Evolutionary conservation across 1,139 yeast genomes (phyloP).

Genomic region (Magnusiomyces ingens): DNA sequence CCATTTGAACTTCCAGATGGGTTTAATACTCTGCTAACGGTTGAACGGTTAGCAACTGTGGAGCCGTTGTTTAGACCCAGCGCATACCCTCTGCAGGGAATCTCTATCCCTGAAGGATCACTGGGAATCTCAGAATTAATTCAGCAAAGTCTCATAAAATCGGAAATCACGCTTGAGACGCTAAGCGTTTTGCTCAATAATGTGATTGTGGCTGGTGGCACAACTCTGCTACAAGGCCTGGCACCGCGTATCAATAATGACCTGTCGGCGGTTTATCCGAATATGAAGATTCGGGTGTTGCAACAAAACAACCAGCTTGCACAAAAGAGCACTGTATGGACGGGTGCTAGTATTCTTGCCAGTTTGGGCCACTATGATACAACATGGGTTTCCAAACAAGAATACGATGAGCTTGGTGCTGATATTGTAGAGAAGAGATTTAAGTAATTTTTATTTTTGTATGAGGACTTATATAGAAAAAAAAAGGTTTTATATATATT

Average conservation of each 20-base stretch:
- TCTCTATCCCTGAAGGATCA: slow-evolving; percentile 27
- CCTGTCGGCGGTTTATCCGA: slow-evolving; percentile 61
- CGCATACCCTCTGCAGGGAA: slow-evolving; percentile 25
- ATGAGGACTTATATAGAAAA: background rate
- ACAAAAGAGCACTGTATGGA: slow-evolving; percentile 82
- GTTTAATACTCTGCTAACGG: slow-evolving; percentile 47
- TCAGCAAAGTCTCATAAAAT: slow-evolving; percentile 48
- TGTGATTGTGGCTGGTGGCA: slow-evolving; percentile 84
- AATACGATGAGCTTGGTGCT: slow-evolving; percentile 88
- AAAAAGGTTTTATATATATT: background rate
- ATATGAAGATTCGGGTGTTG: slow-evolving; percentile 47
- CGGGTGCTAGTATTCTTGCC: slow-evolving; percentile 89
- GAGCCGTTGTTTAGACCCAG: slow-evolving; percentile 65
- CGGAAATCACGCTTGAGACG: slow-evolving; percentile 52
- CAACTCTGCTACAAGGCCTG: slow-evolving; percentile 74
- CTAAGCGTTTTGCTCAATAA: slow-evolving; percentile 81
- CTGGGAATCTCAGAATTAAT: slow-evolving; percentile 67
- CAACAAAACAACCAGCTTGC: slow-evolving; percentile 45
- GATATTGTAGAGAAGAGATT: slow-evolving; percentile 44
- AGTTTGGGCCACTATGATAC: slow-evolving; percentile 94
- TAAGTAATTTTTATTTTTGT: slow-evolving; percentile 22
- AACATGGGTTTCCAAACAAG: slow-evolving; percentile 88
- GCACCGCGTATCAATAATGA: slow-evolving; percentile 74
- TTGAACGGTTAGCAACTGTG: slow-evolving; percentile 65
- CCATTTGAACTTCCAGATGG: slow-evolving; percentile 83